phyloP scores from a whole-genome alignment of 257 asterid species.

The Solanum pimpinellifolium region DNA sequence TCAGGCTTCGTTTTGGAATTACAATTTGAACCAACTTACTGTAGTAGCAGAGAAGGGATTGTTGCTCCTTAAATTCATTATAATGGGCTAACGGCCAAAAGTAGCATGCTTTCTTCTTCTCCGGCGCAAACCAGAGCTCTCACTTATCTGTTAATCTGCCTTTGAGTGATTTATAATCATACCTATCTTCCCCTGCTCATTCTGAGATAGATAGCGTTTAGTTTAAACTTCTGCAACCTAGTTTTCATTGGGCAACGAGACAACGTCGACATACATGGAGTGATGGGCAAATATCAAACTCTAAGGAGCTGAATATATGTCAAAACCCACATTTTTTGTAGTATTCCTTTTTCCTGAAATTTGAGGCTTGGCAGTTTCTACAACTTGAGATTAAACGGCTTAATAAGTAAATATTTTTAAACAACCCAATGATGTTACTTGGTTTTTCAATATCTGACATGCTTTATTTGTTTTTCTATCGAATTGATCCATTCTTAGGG shows the following conservation, averaged over 20 bases:
- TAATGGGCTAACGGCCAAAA: background rate
- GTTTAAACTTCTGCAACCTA: background rate
- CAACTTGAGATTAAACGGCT: background rate
- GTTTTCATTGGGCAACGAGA: background rate
- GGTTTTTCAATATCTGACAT: background rate
- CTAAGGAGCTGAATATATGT: background rate
- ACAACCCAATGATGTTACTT: background rate
- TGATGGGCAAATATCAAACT: background rate
- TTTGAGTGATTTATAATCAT: background rate
- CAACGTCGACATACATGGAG: background rate
- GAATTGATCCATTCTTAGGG: conserved; percentile 23
- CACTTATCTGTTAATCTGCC: background rate
- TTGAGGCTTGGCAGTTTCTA: background rate
- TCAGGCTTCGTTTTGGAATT: background rate
- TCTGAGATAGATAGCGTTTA: background rate
- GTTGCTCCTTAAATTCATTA: background rate
- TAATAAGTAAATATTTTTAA: background rate
- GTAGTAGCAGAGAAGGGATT: background rate
- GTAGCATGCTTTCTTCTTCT: background rate
- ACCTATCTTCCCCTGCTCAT: background rate
- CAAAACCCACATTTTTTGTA: background rate
- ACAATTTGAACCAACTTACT: background rate
- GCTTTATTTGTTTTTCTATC: background rate
- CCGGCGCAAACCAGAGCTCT: background rate
- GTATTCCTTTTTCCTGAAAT: background rate